Percentiles rank a stretch among this genome's conserved stretches.
Evolutionary conservation across 2,329 filamentous ascomycete genomes (phyloP).

Genomic region (Dryadomyces quercus-mongolicae): DNA sequence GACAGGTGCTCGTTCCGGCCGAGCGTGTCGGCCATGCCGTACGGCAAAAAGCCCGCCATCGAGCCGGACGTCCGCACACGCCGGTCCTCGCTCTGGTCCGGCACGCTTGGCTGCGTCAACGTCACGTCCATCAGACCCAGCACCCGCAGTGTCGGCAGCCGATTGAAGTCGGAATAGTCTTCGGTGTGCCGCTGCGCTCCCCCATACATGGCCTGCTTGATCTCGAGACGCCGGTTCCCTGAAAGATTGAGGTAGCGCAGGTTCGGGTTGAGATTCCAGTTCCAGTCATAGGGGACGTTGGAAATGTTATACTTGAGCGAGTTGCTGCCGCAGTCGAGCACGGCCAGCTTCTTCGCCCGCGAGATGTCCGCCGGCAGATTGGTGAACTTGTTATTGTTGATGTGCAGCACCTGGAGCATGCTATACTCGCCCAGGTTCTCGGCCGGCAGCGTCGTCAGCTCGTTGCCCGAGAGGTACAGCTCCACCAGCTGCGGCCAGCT

Average conservation of each 20-base stretch:
- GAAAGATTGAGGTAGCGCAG: conserved; percentile 91
- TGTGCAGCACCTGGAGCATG: conserved; percentile 76
- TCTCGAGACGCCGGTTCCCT: conserved; percentile 91
- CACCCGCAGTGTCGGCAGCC: conserved; percentile 70
- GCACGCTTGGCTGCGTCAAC: conserved; percentile 81
- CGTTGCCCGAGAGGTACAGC: conserved; percentile 89
- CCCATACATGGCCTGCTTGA: conserved; percentile 53
- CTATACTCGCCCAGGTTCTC: conserved; percentile 90
- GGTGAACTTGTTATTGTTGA: conserved; percentile 97
- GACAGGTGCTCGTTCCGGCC: conserved; percentile 91
- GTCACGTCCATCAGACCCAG: conserved; percentile 97
- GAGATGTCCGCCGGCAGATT: conserved; percentile 91
- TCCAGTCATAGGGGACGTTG: conserved; percentile 99
- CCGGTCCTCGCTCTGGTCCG: conserved; percentile 88
- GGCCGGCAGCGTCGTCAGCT: conserved; percentile 78
- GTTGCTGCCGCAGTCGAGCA: conserved; percentile 92
- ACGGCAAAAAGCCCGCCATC: conserved; percentile 76
- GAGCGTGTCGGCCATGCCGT: conserved; percentile 94
- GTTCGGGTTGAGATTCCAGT: conserved; percentile 97
- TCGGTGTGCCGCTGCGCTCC: conserved; percentile 30
- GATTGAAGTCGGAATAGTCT: conserved; percentile 81
- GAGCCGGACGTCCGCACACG: conserved; percentile 97
- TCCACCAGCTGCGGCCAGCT: conserved; percentile 85
- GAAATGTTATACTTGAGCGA: conserved; percentile 96
- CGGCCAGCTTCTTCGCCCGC: conserved; percentile 80